Evolutionary conservation across 257 asterid genomes (phyloP), one percentile per base, ranked within the genome.

Genomic region (Solanum lignicaule): DNA sequence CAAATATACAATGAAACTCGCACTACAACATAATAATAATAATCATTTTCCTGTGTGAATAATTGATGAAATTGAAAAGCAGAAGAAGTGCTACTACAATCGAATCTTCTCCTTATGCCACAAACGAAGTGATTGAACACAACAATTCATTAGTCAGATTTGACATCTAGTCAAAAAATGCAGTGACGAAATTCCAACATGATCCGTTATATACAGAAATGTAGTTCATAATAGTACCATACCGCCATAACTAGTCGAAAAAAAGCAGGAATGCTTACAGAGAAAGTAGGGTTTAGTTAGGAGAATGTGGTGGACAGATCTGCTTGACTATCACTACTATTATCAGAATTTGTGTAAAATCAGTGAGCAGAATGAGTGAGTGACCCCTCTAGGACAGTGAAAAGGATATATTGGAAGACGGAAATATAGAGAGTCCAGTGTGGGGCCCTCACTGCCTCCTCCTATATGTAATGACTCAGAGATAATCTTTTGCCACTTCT

Each of bases 251-350:
- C 8, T 38, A 46, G 52, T 76, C 75, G 88, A 62, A 15, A 43
- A 15, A 41, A 25, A 43, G 0, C n/a, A 38, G 35, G 55, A 36
- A 87, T 9, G 90, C 93, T 90, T 74, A 92, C 98, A 90, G 89
- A 60, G 91, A 90, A 0, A 18, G 65, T 55, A 6, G 62, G 62
- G 62, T 18, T 52, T 18, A 18, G 62, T 18, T 52, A 0, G 65
- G 65, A 55, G n/a, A 55, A 55, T 55, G 9, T 55, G 65, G 65
- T 7, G 65, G n/a, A 55, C 65, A 18, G 65, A 55, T 55, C 65
- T 55, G 65, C n/a, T 55, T 55, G 65, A 55, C 65, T 55, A 55
- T 18, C 65, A 55, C 84, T 25, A 1, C 65, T 16, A 1, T 0
- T 8, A 23, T 43, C 27, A 43, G 33, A n/a, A 20, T n/a, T 41